A percentile compares a stretch with the other conserved stretches of the same genome.
These are phyloP conservation scores for Colletotrichum simmondsii DNA, from an alignment of 2,329 filamentous ascomycete species.

Conservation along the genomic window DNA sequence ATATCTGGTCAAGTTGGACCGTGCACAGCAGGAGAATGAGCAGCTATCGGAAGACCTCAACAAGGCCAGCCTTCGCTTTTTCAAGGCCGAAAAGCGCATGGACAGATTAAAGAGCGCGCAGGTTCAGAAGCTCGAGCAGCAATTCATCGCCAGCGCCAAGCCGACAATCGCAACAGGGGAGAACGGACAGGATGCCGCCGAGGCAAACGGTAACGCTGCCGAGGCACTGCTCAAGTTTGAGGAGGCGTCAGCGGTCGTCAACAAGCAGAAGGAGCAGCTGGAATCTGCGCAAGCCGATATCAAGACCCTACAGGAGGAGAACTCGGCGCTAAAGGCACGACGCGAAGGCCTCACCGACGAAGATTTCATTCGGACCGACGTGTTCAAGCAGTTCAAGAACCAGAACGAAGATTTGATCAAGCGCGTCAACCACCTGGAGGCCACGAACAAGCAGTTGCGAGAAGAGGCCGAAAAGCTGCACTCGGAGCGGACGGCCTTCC, in stretches of 20 bases:
- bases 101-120: constrained; percentile 90
- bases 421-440: constrained; percentile 90
- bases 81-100: constrained; percentile 94
- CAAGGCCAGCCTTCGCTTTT: constrained; percentile 87
- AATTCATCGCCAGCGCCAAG: constrained; percentile 78
- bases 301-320: constrained; percentile 78
- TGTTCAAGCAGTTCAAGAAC: constrained; percentile 90
- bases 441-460: constrained; percentile 83
- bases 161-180: constrained; percentile 58
- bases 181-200: constrained; percentile 66
- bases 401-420: constrained; percentile 95
- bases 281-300: constrained; percentile 83
- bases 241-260: constrained; percentile 79
- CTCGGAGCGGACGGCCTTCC: constrained; percentile 85
- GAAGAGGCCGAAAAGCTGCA: constrained; percentile 89
- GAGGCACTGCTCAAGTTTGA: constrained; percentile 81
- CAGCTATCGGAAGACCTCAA: constrained; percentile 88
- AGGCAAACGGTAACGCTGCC: constrained; percentile 66
- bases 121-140: constrained; percentile 91
- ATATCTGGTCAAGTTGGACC: constrained; percentile 80
- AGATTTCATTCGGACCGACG: constrained; percentile 90
- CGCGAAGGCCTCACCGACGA: constrained; percentile 85
- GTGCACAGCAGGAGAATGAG: constrained; percentile 81
- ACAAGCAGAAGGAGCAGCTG: constrained; percentile 90
- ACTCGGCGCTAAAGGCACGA: constrained; percentile 77